phyloP scores from a whole-genome alignment of 495 filamentous ascomycete genomes.

The Podospora pseudopauciseta region DNA sequence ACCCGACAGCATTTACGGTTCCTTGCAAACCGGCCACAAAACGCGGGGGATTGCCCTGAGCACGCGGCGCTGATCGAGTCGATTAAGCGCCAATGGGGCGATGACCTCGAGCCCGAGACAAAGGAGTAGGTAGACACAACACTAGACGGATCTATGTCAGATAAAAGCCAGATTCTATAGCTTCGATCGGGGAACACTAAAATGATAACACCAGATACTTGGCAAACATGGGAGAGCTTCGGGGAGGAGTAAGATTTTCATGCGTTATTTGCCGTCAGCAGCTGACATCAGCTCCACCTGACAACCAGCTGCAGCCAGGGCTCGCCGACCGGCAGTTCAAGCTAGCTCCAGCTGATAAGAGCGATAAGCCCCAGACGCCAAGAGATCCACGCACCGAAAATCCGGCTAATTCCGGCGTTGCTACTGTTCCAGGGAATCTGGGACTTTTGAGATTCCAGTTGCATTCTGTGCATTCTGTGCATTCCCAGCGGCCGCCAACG shows the following conservation, averaged over 20 bases:
- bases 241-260: no score
- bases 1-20: not conserved
- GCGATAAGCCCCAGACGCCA: not conserved
- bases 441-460: not conserved
- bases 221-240: no score
- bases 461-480: not conserved
- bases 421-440: not conserved
- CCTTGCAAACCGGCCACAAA: not conserved
- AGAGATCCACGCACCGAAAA: not conserved
- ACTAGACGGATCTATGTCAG: no score
- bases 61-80: not conserved
- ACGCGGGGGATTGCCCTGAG: not conserved
- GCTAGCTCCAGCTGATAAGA: not conserved
- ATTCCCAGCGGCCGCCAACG: not conserved
- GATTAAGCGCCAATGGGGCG: not conserved
- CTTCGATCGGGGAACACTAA: no score
- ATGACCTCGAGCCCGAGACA: not conserved
- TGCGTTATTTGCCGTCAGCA: no score
- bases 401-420: slow-evolving; percentile 11
- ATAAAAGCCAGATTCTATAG: no score
- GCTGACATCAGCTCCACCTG: not conserved
- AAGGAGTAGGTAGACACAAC: not conserved
- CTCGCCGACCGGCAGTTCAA: not conserved
- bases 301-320: not conserved
- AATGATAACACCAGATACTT: no score